Conservation (phyloP, 768 basidiomycete genomes). For the Boletus speciosus region DNA sequence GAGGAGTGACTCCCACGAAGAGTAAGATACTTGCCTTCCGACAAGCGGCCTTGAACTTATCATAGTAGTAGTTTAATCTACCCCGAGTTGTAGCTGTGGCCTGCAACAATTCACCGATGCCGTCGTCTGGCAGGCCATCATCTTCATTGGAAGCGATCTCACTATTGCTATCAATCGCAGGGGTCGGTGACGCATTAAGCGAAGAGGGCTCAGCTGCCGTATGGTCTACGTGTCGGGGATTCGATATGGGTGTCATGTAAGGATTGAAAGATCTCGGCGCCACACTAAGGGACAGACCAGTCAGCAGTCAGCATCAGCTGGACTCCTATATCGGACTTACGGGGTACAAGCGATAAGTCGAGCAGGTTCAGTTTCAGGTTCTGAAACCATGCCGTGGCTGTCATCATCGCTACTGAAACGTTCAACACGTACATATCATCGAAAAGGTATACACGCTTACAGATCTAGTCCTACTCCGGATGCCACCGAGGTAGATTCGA, state of each 20-base stretch:
- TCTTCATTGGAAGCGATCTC: neutral
- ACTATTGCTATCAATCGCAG: neutral
- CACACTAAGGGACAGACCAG: neutral
- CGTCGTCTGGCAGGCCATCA: neutral
- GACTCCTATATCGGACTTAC: slow-evolving; percentile 7
- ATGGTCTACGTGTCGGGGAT: slow-evolving; percentile 13
- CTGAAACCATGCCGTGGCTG: neutral
- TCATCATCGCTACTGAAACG: neutral
- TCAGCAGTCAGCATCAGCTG: neutral
- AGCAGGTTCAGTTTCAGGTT: neutral
- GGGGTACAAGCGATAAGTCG: slow-evolving; percentile 13
- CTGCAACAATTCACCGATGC: slow-evolving; percentile 10
- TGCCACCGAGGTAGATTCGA: neutral
- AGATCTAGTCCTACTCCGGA: neutral
- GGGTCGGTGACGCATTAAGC: slow-evolving; percentile 5
- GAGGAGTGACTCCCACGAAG: neutral
- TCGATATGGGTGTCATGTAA: slow-evolving; percentile 27
- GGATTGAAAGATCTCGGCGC: slow-evolving; percentile 20
- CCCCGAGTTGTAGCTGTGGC: slow-evolving; percentile 16
- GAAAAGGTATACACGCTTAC: slow-evolving; percentile 6
- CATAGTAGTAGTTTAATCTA: slow-evolving; percentile 8
- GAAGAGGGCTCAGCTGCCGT: neutral
- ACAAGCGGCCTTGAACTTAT: slow-evolving; percentile 9
- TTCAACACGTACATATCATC: neutral
- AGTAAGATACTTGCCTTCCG: slow-evolving; percentile 5